Conservation (phyloP, 2,329 filamentous ascomycete genomes). For the Tricladium varicosporioides region DNA sequence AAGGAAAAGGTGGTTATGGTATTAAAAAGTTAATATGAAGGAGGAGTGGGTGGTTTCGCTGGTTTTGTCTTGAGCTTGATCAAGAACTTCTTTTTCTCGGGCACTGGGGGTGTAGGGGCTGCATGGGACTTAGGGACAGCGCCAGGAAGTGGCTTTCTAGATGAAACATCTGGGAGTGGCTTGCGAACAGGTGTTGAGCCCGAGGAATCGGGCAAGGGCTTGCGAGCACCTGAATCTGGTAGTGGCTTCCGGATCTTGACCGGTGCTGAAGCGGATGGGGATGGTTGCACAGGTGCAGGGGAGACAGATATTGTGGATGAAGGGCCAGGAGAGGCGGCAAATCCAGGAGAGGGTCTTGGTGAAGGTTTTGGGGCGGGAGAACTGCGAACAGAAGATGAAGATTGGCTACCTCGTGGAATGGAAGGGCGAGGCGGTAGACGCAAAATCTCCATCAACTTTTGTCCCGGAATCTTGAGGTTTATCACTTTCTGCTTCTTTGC, state of each 20-base stretch:
- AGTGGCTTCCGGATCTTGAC: constrained; percentile 18
- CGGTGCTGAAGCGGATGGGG: constrained; percentile 2
- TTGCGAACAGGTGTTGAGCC: constrained; percentile 1
- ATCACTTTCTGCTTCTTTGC: constrained; percentile 20
- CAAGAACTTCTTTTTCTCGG: constrained; percentile 4
- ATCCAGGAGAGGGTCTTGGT: constrained; percentile 9
- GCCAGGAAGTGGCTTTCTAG: constrained; percentile 8
- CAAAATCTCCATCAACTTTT: constrained; percentile 22
- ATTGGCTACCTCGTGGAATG: constrained; percentile 10
- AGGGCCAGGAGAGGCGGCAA: constrained; percentile 12
- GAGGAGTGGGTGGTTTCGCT: constrained; percentile 2
- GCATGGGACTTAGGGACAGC: constrained; percentile 1
- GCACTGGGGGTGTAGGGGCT: neutral
- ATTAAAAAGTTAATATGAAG: constrained; percentile 1
- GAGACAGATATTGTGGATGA: constrained; percentile 15
- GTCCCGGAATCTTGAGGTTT: constrained; percentile 14
- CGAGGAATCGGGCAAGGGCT: constrained; percentile 15
- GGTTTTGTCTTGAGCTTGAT: constrained; percentile 8
- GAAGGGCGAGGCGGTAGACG: constrained; percentile 21
- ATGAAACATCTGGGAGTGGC: constrained; percentile 16
- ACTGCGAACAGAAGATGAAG: constrained; percentile 13
- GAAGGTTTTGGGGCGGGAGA: constrained; percentile 25
- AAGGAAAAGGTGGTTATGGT: neutral
- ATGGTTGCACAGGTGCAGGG: constrained; percentile 5
- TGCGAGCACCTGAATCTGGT: constrained; percentile 3